Evolutionary conservation across 208 protist species (phyloP), one percentile per base, ranked within the genome.

Genomic region (Leishmania amazonensis): DNA sequence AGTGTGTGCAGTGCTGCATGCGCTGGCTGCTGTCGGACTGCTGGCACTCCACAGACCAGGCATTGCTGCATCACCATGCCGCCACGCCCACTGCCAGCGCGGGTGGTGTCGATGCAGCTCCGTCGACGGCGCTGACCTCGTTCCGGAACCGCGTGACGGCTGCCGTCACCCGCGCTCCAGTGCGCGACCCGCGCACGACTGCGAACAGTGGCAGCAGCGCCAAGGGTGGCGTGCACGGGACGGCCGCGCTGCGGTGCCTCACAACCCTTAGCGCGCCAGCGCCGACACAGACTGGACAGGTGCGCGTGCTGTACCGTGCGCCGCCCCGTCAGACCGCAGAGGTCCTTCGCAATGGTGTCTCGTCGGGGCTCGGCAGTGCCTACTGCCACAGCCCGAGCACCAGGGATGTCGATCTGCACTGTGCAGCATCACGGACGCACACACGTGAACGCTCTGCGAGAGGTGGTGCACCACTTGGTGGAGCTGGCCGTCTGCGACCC

Each of bases 401-500:
- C 80, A 28, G 42, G 54, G 78, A 54, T 45, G n/a, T 45, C 84
- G 80, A 35, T 78, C 76, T 64, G 54, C 54, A 76, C 83, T 1
- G 75, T 79, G 76, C 49, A 81, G 38, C 92, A 96, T 75, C 80
- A 84, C 35, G 91, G 93, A 68, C 83, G 89, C 38, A 92, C 89
- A 17, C 93, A 96, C 85, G 85, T 93, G 51, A 94, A 83, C 75
- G 89, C 85, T 1, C 78, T 96, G 62, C 88, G 90, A 45, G 88
- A 91, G 75, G 85, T 93, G 24, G 72, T 96, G 49, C 89, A 95
- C 78, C 87, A 87, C 19, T 75, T 96, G 17, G 91, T 95, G 58
- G 89, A 91, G 72, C 79, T 94, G 75, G 91, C 93, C 15, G 86
- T 93, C 6, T 88, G 89, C 65, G 93, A 96, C 75, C 90, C 91